These are phyloP conservation scores for Hypoxylon trugodes DNA, from an alignment of 495 filamentous ascomycete species.

Conservation along the genomic window DNA sequence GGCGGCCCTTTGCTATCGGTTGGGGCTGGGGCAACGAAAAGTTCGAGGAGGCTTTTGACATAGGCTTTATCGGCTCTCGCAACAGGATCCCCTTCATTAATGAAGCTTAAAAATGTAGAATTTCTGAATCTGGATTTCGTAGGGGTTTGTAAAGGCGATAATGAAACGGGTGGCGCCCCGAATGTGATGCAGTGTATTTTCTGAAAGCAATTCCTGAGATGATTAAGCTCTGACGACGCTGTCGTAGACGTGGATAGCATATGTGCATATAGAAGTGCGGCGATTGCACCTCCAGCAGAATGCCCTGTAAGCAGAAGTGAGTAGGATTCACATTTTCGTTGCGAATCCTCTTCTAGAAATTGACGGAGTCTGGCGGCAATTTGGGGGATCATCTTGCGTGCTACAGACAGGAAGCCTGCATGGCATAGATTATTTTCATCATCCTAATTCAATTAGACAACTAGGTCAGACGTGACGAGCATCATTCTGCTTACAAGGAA, in stretches of 20 bases:
- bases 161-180: conserved; percentile 77
- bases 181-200: conserved; percentile 84
- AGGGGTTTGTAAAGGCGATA: conserved; percentile 71
- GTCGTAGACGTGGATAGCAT: conserved; percentile 67
- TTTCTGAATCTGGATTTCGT: conserved; percentile 57
- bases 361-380: conserved; percentile 73
- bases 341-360: conserved; percentile 73
- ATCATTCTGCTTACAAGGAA: conserved; percentile 63
- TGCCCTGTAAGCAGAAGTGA: conserved; percentile 85
- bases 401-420: conserved; percentile 77
- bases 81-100: conserved; percentile 88
- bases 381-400: conserved; percentile 74
- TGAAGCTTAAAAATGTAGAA: conserved; percentile 75
- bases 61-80: conserved; percentile 78
- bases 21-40: conserved; percentile 72
- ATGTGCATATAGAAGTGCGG: conserved; percentile 78
- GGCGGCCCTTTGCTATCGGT: conserved; percentile 23
- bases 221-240: conserved; percentile 70
- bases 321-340: conserved; percentile 67
- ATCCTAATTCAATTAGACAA: conserved; percentile 56
- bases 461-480: neutral
- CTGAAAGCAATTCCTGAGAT: conserved; percentile 73
- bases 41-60: conserved; percentile 71
- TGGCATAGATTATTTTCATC: conserved; percentile 80
- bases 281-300: conserved; percentile 83